Evolutionary conservation across 2,329 filamentous ascomycete genomes (phyloP).

Genomic region (Acrodontium crateriforme): DNA sequence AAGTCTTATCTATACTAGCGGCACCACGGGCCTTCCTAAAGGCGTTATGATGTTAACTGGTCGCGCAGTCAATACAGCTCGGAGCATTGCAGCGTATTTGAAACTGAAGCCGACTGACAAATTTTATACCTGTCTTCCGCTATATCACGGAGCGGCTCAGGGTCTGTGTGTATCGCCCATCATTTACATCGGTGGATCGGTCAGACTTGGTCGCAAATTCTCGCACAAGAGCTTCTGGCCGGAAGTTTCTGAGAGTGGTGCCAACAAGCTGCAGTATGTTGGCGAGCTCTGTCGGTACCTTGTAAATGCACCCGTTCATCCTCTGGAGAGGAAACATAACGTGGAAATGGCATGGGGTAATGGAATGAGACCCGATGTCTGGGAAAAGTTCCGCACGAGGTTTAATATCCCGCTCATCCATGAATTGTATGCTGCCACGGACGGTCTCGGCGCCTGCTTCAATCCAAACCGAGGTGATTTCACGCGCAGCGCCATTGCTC

Average conservation of each 20-base stretch:
- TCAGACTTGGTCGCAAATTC: constrained; percentile 66
- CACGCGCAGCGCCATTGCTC: constrained; percentile 12
- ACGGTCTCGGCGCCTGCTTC: constrained; percentile 17
- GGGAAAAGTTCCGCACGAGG: constrained; percentile 64
- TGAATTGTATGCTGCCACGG: constrained; percentile 24
- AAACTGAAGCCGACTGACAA: constrained; percentile 46
- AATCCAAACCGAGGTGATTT: constrained; percentile 17
- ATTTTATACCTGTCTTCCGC: constrained; percentile 50
- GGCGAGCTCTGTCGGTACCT: constrained; percentile 76
- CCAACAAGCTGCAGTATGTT: constrained; percentile 71
- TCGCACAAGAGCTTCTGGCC: constrained; percentile 64
- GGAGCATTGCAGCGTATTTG: constrained; percentile 48
- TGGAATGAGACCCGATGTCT: constrained; percentile 59
- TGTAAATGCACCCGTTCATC: constrained; percentile 48
- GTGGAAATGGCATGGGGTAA: constrained; percentile 67
- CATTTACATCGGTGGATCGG: constrained; percentile 46
- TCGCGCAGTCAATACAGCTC: constrained; percentile 28
- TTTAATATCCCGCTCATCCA: constrained; percentile 29
- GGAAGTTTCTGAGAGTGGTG: constrained; percentile 53
- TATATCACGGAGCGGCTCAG: constrained; percentile 70
- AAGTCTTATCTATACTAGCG: constrained; percentile 67
- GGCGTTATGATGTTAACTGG: constrained; percentile 16
- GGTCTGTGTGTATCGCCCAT: constrained; percentile 41
- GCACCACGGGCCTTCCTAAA: constrained; percentile 24
- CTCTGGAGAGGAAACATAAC: constrained; percentile 56